These are phyloP conservation scores for Syzygium jambos DNA, from an alignment of 345 rosid genomes.

Conservation along the genomic window DNA sequence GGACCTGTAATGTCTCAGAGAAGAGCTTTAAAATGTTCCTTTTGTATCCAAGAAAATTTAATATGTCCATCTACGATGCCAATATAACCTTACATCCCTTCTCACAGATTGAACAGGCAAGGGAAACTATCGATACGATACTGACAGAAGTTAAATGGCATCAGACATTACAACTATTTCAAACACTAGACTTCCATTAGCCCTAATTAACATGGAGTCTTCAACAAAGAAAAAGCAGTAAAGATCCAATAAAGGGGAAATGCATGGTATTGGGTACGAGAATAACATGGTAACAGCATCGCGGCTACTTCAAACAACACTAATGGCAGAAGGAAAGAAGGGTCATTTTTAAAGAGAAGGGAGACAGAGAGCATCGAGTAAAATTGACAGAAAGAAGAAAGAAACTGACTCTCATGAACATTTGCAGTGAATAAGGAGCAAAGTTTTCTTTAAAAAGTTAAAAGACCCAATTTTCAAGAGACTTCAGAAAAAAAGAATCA, in stretches of 20 bases:
- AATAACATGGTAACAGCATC: background rate
- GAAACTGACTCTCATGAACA: background rate
- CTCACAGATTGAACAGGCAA: background rate
- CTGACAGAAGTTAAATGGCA: background rate
- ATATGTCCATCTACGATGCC: background rate
- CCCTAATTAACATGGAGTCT: background rate
- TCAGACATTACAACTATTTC: background rate
- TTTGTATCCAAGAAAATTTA: background rate
- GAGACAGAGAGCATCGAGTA: background rate
- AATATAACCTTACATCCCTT: background rate
- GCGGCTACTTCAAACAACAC: background rate
- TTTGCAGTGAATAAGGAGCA: background rate
- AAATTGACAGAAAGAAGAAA: background rate
- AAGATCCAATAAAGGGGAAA: background rate
- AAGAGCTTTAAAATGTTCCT: background rate
- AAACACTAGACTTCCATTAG: background rate
- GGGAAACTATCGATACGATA: background rate
- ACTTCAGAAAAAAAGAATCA: background rate
- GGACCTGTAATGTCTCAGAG: background rate
- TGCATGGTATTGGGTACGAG: background rate
- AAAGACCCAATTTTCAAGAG: background rate
- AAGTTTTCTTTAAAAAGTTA: background rate
- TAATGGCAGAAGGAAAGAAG: background rate
- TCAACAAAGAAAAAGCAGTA: background rate
- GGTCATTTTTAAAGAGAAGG: background rate